Percentiles rank a stretch among this genome's conserved stretches.
Conservation (phyloP, 371 early-diverging fungal genomes). For the Mortierella sp. region DNA sequence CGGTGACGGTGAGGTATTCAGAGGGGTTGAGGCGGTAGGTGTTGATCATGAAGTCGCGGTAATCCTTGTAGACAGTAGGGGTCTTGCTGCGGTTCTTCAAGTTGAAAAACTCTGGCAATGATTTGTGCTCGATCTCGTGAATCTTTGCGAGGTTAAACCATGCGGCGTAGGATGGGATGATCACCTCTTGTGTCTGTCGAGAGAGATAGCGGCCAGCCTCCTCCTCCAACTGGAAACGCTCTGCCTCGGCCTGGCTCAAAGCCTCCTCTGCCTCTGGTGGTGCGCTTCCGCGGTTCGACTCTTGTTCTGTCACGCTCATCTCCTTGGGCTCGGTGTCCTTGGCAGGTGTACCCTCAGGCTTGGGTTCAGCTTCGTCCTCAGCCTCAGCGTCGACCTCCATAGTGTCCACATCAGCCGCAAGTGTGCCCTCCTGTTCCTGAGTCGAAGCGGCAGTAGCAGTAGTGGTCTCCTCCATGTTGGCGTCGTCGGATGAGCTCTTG, state of each 20-base stretch:
- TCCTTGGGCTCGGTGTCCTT: constrained; percentile 66
- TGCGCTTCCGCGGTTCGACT: constrained; percentile 64
- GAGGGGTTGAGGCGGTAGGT: constrained; percentile 95
- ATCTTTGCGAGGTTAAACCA: constrained; percentile 94
- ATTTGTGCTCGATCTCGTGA: constrained; percentile 92
- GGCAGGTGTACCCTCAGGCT: constrained; percentile 51
- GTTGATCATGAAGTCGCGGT: constrained; percentile 98
- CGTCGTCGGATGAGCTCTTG: constrained; percentile 19
- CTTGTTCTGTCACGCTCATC: constrained; percentile 60
- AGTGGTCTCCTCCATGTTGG: constrained; percentile 36
- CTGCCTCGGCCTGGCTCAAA: constrained; percentile 51
- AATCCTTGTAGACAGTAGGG: constrained; percentile 93
- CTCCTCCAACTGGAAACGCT: constrained; percentile 67
- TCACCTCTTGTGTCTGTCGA: constrained; percentile 81
- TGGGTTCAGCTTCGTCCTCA: constrained; percentile 21
- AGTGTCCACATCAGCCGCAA: constrained; percentile 28
- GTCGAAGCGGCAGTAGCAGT: constrained; percentile 1
- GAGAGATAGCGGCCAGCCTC: constrained; percentile 80
- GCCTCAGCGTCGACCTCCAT: constrained; percentile 51
- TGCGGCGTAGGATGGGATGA: constrained; percentile 89
- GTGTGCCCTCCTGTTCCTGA: constrained; percentile 26
- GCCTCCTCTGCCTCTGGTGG: constrained; percentile 59
- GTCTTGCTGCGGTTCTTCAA: constrained; percentile 92
- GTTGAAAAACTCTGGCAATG: constrained; percentile 97
- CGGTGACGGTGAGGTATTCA: constrained; percentile 97